Evolutionary conservation across 2,329 filamentous ascomycete genomes (phyloP).

Genomic region (Fusarium compactum): DNA sequence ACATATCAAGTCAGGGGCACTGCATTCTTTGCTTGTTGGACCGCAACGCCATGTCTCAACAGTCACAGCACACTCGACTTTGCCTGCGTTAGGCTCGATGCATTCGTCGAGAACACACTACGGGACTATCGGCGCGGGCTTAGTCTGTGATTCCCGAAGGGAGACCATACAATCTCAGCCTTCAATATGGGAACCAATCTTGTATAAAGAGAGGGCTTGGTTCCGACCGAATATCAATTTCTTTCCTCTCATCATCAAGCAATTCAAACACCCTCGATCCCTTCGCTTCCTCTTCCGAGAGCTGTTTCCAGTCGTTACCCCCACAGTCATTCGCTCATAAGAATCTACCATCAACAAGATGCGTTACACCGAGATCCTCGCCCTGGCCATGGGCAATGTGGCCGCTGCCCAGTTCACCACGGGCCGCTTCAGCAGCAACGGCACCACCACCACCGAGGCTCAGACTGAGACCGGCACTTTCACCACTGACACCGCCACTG

Average conservation of each 20-base stretch:
- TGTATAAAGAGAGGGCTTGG: constrained; percentile 48
- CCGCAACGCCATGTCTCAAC: constrained; percentile 45
- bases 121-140: constrained; percentile 17
- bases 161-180: constrained; percentile 24
- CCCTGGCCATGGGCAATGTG: constrained; percentile 50
- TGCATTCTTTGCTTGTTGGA: constrained; percentile 40
- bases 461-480: constrained; percentile 5
- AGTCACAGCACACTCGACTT: constrained; percentile 10
- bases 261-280: constrained; percentile 49
- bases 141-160: constrained; percentile 16
- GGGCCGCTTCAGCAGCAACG: constrained; percentile 24
- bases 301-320: constrained; percentile 44
- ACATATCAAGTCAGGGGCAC: constrained; percentile 40
- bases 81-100: constrained; percentile 15
- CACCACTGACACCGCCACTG: constrained; percentile 11
- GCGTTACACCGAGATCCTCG: constrained; percentile 49
- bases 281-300: constrained; percentile 49
- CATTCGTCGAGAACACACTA: constrained; percentile 34
- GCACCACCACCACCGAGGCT: constrained; percentile 13
- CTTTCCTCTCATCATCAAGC: constrained; percentile 42
- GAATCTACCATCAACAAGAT: constrained; percentile 43
- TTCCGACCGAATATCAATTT: constrained; percentile 33
- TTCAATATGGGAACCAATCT: constrained; percentile 8
- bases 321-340: constrained; percentile 44
- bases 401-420: constrained; percentile 44